Base-by-base conservation (phyloP, 1,139 yeast species). In the Geotrichum klebahnii region DNA sequence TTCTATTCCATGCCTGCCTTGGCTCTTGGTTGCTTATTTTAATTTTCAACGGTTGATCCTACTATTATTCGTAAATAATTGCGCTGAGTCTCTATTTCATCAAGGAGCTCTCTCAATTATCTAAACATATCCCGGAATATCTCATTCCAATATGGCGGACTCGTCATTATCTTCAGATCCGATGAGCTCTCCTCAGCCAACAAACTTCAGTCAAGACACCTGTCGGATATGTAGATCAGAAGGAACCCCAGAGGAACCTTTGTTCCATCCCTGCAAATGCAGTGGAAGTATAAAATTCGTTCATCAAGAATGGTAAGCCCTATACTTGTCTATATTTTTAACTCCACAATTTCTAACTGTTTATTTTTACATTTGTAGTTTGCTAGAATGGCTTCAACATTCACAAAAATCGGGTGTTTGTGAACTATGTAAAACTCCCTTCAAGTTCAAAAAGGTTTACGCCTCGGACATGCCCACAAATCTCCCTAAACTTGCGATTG, bases 191-290 rank as follows among this genome's bases (percentile, higher is more conserved):
- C 9, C 12, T 8, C 35, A 42, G 20, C 40, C 35, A 5, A 31
- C 39, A 12, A 48, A 43, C 20, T 24, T 28, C 34, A 43, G 38
- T 29, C 39, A 73, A 51, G 74, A 75, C 34, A 75, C 82, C 1
- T 94, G 99, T 67, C 83, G 98, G 55, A 90, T 92, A 50, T 92
- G 99, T 66, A 83, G 96, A 52, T 92, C 95, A 44, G 97, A 88
- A 61, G 92, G 80, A n/a, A 79, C 94, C 0, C 71, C 69, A 0
- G 79, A 77, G 1, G 92, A 87, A 57, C 97, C 97, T 2, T 72
- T 92, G 46, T 84, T 79, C 57, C 92, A 87, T 67, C 98, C 99
- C 1, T 92, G 99, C 68, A 82, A 80, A 62, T 92, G 98, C 67
- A 77, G 89, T 53, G 99, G 99, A 1, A 84, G 96, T 26, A 94